phyloP scores from a whole-genome alignment of 352 stramenopile genomes.

The Lagenidium sp. region DNA sequence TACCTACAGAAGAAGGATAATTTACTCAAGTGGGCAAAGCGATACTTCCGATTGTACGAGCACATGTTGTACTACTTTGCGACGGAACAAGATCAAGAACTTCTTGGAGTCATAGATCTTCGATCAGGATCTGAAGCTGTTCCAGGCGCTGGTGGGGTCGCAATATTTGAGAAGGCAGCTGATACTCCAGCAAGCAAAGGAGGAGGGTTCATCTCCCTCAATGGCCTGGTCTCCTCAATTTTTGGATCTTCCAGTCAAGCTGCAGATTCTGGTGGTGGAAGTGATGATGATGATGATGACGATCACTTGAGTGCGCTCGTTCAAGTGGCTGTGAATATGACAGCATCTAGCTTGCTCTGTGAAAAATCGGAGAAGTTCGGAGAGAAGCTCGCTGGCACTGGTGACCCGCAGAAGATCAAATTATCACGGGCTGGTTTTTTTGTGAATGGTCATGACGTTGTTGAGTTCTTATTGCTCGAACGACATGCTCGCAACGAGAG shows the following conservation, averaged over 20 bases:
- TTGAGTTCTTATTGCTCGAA: slow-evolving; percentile 68
- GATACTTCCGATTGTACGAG: slow-evolving; percentile 83
- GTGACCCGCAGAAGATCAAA: slow-evolving; percentile 14
- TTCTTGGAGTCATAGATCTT: slow-evolving; percentile 79
- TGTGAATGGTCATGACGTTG: slow-evolving; percentile 59
- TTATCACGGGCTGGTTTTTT: slow-evolving; percentile 63
- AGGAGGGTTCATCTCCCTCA: slow-evolving; percentile 69
- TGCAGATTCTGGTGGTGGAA: slow-evolving; percentile 20
- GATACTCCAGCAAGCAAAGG: slow-evolving; percentile 31
- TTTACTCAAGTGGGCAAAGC: slow-evolving; percentile 85
- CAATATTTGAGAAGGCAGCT: slow-evolving; percentile 73
- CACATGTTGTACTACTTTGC: slow-evolving; percentile 87
- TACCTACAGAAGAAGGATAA: slow-evolving; percentile 85
- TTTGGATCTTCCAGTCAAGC: slow-evolving; percentile 45
- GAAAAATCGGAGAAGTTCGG: slow-evolving; percentile 62
- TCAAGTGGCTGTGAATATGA: slow-evolving; percentile 61
- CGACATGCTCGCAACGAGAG: slow-evolving; percentile 41
- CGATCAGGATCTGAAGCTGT: slow-evolving; percentile 45
- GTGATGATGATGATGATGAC: slow-evolving; percentile 37
- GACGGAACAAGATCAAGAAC: slow-evolving; percentile 74
- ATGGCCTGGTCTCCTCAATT: slow-evolving; percentile 75
- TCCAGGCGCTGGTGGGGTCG: slow-evolving; percentile 59
- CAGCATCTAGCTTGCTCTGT: slow-evolving; percentile 47
- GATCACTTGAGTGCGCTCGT: slow-evolving; percentile 47
- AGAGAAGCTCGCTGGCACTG: slow-evolving; percentile 23